Evolutionary conservation across 169 alveolate species (phyloP).

Genomic region (Cryptosporidium sp.): DNA sequence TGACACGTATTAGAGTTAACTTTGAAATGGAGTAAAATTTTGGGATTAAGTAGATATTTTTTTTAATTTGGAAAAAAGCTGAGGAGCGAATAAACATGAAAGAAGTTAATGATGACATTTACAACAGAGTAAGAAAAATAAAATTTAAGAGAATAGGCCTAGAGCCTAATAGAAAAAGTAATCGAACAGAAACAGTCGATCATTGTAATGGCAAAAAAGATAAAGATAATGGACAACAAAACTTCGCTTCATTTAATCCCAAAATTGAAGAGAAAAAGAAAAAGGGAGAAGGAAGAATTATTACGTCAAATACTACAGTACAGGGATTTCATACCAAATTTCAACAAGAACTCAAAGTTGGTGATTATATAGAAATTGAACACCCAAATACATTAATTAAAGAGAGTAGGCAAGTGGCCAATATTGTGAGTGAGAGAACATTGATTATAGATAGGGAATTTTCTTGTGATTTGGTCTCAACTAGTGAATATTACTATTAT

Average conservation of each 20-base stretch:
- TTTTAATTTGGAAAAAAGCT: no score
- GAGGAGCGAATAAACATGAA: not conserved
- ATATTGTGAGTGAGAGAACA: conserved; percentile 76
- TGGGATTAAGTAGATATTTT: not conserved
- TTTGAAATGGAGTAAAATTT: not conserved
- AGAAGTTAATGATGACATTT: conserved; percentile 7
- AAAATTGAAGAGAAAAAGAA: conserved; percentile 3
- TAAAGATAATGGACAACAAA: not conserved
- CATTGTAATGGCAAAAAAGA: not conserved
- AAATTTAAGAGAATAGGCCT: not conserved
- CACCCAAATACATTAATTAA: conserved; percentile 76
- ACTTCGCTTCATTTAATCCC: not conserved
- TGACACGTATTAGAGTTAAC: not conserved
- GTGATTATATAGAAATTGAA: conserved; percentile 73
- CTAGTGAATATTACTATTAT: conserved; percentile 67
- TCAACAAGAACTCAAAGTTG: conserved; percentile 75
- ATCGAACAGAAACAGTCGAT: not conserved
- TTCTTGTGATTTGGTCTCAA: conserved; percentile 76
- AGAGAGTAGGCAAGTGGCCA: conserved; percentile 58
- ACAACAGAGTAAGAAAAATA: conserved; percentile 35
- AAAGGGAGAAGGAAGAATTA: conserved; percentile 78
- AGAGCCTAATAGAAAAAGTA: not conserved
- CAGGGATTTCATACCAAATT: conserved; percentile 82
- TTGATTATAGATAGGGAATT: conserved; percentile 72
- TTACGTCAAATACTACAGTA: conserved; percentile 68